Evolutionary conservation across 345 rosid genomes (phyloP), one percentile per base, ranked within the genome.

Genomic region (Dovyalis caffra): DNA sequence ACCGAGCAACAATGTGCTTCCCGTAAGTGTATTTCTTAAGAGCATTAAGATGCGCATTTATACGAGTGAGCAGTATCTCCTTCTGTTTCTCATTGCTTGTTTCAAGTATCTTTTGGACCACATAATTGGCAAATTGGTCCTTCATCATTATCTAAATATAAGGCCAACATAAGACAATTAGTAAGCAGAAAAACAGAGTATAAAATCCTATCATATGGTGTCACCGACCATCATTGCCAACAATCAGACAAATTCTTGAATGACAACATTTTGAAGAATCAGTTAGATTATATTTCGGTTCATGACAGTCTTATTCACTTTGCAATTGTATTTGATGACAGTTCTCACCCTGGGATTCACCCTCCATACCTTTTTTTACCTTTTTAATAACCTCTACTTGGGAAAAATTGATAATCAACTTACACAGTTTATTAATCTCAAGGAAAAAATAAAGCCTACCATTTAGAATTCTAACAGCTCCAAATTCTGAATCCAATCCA

Each of bases 111-210:
- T 95, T 95, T 79, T 93, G 97, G 72, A 95, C 88, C 84, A 95
- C 99, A 76, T 91, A 95, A 76, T 95, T 95, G 56, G 97, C 97
- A 84, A 74, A 95, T 71, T 95, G 99, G 80, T 95, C 99, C 83
- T 95, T 95, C 98, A 95, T 93, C 99, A 95, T 95, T 58, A 83
- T 82, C 98, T 95, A 78, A 29, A 66, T 61, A 70, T 9, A 69
- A 29, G 49, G 49, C 49, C 71, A 78, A 67, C 40, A 71, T 32
- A 62, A 61, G 15, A 58, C 67, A 6, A 58, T 58, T 23, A 60
- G 10, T 7, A 9, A 35, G 43, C 6, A 45, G 26, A 34, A 16
- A 21, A 45, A 21, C 31, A 28, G 29, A 18, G 12, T 43, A 43
- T 14, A 43, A 11, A 43, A 3, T 40, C 47, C 47, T 40, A 40